Base-by-base conservation (phyloP, 2,329 filamentous ascomycete genomes). In the Fusarium concolor region DNA sequence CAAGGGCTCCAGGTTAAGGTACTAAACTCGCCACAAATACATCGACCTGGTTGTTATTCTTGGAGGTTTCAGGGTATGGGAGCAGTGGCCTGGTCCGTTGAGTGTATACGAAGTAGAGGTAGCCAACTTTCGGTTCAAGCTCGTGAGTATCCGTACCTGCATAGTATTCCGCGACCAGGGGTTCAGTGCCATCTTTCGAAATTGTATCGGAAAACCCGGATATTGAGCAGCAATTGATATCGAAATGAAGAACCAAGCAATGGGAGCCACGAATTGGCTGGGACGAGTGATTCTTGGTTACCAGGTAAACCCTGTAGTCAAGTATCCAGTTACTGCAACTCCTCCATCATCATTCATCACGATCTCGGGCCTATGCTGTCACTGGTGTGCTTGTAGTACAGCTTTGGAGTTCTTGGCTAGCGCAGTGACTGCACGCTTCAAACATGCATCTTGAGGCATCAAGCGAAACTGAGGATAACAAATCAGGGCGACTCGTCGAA, bases 301-400 rank as follows among this genome's bases (percentile, higher is more conserved):
- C 41, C 33, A 62, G 53, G 52, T 35, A 39, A 28, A 20, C 51
- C 44, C 38, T 46, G 45, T 22, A 29, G 31, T 6, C 6, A 26
- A 56, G 28, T 35, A 31, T 24, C 24, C 12, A 41, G 22, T 42
- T 51, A 18, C 29, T 20, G 24, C 38, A 49, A 35, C 53, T 47
- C 10, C 29, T 28, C 51, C 65, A 69, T 69, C 61, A 62, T 66
- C 56, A 38, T 55, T 57, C 61, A 68, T 68, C 65, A 62, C 64
- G 62, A 56, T 51, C 39, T 42, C 18, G 49, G 29, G 39, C 60
- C 62, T 47, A 45, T 56, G 51, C 26, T 68, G 57, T 52, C 42
- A 49, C 53, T 45, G 56, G 41, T 35, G 57, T 67, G 51, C 37
- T 42, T 24, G 26, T 62, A 64, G 47, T 29, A 20, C 38, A 38